Percentiles rank a stretch among this genome's conserved stretches.
phyloP scores from a whole-genome alignment of 2,329 filamentous ascomycete genomes.

The Chrysoporthe austroafricana region DNA sequence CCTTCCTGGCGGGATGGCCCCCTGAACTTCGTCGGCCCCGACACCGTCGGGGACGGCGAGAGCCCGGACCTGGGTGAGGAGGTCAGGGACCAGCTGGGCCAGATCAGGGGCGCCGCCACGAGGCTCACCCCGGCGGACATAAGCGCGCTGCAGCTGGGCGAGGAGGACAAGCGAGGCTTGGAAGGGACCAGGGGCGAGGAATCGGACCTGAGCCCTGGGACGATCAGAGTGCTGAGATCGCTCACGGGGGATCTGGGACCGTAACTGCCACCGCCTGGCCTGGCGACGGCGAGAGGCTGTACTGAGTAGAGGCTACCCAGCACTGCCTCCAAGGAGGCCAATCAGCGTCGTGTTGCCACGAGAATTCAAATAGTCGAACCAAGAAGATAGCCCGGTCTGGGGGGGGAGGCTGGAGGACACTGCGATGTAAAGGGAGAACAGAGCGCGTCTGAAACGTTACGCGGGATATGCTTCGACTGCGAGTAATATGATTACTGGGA shows the following conservation, averaged over 20 bases:
- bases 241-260: background rate
- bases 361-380: no score
- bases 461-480: no score
- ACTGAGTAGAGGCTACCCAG: background rate
- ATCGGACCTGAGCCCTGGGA: slow-evolving; percentile 5
- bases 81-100: background rate
- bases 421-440: no score
- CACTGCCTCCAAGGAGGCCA: no score
- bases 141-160: slow-evolving; percentile 7
- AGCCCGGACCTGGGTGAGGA: background rate
- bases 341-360: no score
- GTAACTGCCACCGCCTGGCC: background rate
- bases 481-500: no score
- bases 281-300: background rate
- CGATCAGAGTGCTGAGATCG: slow-evolving; percentile 13
- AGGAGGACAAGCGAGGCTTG: slow-evolving; percentile 15
- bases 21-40: background rate
- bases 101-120: background rate
- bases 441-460: no score
- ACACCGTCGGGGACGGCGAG: background rate
- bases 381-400: no score
- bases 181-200: slow-evolving; percentile 14
- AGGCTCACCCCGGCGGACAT: background rate
- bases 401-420: no score
- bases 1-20: background rate